phyloP scores from a whole-genome alignment of 345 rosid species.

The Boechera divaricarpa region DNA sequence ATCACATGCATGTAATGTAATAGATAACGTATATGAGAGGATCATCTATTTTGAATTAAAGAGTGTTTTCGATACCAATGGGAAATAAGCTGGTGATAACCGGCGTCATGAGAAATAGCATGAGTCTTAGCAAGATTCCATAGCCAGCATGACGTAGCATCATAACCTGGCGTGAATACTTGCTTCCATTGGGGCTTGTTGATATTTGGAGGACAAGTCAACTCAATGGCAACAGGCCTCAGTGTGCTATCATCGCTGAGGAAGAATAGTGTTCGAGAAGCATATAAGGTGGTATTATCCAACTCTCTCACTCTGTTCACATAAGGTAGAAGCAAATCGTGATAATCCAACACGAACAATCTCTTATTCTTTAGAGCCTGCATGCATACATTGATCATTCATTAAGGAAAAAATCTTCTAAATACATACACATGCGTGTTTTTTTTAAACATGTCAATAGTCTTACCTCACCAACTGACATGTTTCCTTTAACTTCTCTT shows the following conservation, averaged over 20 bases:
- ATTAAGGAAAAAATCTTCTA: neutral
- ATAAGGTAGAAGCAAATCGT: constrained; percentile 56
- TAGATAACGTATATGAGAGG: neutral
- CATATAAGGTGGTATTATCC: constrained; percentile 59
- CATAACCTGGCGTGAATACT: constrained; percentile 51
- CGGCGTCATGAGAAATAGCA: constrained; percentile 66
- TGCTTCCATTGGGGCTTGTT: constrained; percentile 72
- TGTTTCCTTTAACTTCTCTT: constrained; percentile 58
- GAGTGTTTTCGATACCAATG: constrained; percentile 60
- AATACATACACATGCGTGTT: neutral
- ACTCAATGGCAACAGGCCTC: constrained; percentile 69
- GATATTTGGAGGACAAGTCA: constrained; percentile 58
- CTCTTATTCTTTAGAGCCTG: constrained; percentile 40
- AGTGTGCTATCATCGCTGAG: constrained; percentile 57
- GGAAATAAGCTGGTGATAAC: constrained; percentile 69
- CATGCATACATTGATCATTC: neutral
- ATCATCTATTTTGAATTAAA: neutral
- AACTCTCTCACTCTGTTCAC: constrained; percentile 66
- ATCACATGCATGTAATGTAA: neutral
- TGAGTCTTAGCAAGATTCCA: constrained; percentile 83
- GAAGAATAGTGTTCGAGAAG: constrained; percentile 71
- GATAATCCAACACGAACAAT: constrained; percentile 43
- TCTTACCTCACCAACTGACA: constrained; percentile 60
- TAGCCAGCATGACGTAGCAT: constrained; percentile 64
- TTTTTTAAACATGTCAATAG: neutral